Base-by-base conservation (phyloP, 345 rosid genomes). In the Corymbia maculata region DNA sequence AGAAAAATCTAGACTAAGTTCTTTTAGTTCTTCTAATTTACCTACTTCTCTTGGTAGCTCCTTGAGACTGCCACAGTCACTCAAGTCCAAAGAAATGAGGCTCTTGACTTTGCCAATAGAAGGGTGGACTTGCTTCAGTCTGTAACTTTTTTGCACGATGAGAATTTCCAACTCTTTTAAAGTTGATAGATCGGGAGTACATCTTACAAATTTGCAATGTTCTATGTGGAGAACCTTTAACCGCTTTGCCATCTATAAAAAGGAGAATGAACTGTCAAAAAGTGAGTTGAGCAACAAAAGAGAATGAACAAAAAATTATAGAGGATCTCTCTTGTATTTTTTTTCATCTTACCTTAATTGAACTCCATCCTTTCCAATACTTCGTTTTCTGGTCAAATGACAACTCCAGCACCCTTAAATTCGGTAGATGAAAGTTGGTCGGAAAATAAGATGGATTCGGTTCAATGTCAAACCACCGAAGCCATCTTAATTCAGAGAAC, bases 161-260 rank as follows among this genome's bases (percentile, higher is more conserved):
- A 61, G 68, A 61, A 61, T 61, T 7, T 61, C 32, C 8, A 61
- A 61, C 2, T 61, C 1, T 28, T 8, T 28, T 32, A 61, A 61
- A 61, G 68, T 3, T 4, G 32, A 61, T 0, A 61, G 32, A 3
- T 61, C 16, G 0, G 8, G 68, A 28, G 32, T 26, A 28, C 32
- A 4, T 28, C 4, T 26, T 61, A 61, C 12, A 11, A 12, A 0
- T 3, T 64, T 0, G 19, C 8, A 26, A 12, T 0, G 1, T 28
- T 1, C 16, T 11, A 61, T 32, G 1, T 61, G 7, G 4, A 61
- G 15, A 26, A 61, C 32, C 13, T 61, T 28, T 1, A 61, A 8
- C 15, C 68, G 2, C 68, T 26, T 28, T 61, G 68, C 68, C 61
- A 0, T 4, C 32, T 61, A 26, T 5, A 61, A 15, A 2, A 26